Conservation (phyloP, 345 rosid genomes). For the Salix viminalis region DNA sequence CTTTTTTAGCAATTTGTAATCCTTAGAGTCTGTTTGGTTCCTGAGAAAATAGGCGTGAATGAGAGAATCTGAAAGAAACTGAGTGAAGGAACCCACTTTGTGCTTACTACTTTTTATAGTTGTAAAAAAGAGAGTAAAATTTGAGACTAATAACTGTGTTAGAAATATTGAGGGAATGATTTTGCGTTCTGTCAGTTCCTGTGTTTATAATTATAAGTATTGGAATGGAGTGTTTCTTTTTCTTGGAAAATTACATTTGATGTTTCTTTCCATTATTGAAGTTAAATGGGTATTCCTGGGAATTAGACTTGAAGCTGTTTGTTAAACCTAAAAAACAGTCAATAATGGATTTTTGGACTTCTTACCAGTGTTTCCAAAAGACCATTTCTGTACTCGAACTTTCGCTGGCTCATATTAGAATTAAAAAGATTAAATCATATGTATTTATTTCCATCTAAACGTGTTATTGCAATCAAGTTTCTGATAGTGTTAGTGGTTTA, state of each 20-base stretch:
- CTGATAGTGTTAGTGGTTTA: neutral
- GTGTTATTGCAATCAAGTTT: neutral
- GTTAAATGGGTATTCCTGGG: constrained; percentile 6
- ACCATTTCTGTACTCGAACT: neutral
- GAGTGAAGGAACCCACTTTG: neutral
- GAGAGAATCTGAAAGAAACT: neutral
- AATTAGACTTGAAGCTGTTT: constrained; percentile 2
- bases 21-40: constrained; percentile 21
- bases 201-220: neutral
- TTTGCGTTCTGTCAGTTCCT: neutral
- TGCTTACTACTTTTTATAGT: neutral
- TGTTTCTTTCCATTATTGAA: constrained; percentile 5
- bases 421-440: neutral
- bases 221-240: neutral
- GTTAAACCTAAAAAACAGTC: neutral
- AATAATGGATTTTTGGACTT: neutral
- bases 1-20: constrained; percentile 19
- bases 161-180: neutral
- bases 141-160: neutral
- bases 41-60: constrained; percentile 5
- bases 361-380: neutral
- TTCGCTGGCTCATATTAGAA: neutral
- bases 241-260: neutral
- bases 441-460: neutral
- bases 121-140: neutral